Evolutionary conservation across 805 yeast species (phyloP).

Genomic region (Lipomyces yamadae): DNA sequence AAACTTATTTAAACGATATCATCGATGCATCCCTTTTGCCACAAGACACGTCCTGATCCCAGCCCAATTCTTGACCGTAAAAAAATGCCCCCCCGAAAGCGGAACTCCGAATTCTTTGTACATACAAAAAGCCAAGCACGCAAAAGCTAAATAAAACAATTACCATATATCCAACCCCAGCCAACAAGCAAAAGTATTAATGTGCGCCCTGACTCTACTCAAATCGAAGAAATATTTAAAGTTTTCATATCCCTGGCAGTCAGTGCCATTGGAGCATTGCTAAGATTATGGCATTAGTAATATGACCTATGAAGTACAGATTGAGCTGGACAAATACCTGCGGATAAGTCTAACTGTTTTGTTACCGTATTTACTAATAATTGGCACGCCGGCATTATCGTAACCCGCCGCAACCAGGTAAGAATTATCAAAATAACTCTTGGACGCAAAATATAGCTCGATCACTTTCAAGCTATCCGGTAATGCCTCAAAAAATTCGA

Average conservation of each 20-base stretch:
- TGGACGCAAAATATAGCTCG: constrained; percentile 28
- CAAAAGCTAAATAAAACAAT: neutral
- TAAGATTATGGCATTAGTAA: neutral
- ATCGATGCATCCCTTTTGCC: neutral
- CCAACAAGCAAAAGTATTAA: neutral
- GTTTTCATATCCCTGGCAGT: neutral
- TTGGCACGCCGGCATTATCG: constrained; percentile 5
- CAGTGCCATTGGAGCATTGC: neutral
- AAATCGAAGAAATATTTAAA: neutral
- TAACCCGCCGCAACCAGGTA: neutral
- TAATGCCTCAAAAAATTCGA: constrained; percentile 28
- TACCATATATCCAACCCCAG: neutral
- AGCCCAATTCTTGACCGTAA: neutral
- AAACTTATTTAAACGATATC: neutral
- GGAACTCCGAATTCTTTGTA: neutral
- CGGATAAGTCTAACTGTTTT: constrained; percentile 18
- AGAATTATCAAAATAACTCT: neutral
- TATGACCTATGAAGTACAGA: neutral
- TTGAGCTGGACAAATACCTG: constrained; percentile 13
- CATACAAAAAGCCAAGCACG: neutral
- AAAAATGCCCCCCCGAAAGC: neutral
- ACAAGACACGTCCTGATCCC: neutral
- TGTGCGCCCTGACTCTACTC: neutral
- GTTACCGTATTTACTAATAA: constrained; percentile 24
- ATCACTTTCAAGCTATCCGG: constrained; percentile 25